Conservation (phyloP, 305 asterid genomes). For the Solanum hybrid region DNA sequence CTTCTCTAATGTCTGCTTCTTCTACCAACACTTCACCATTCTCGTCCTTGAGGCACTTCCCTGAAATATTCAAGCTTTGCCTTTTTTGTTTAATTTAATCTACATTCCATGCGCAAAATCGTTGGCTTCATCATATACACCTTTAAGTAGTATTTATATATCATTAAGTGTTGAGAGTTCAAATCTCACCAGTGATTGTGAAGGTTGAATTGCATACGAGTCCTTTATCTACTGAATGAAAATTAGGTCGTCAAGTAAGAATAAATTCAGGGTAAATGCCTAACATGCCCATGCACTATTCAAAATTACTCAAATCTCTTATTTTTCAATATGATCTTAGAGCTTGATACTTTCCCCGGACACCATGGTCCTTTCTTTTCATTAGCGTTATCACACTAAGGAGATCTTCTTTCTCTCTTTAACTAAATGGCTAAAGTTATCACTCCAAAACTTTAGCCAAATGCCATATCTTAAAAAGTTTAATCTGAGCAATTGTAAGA, state of each 20-base stretch:
- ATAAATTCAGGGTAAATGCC: background rate
- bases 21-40: background rate
- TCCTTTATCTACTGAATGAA: background rate
- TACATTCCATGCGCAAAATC: background rate
- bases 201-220: background rate
- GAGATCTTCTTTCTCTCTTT: background rate
- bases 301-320: background rate
- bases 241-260: background rate
- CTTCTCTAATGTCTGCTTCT: background rate
- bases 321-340: background rate
- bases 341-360: background rate
- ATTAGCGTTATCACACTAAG: background rate
- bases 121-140: background rate
- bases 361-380: background rate
- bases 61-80: background rate
- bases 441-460: background rate
- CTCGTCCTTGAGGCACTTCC: background rate
- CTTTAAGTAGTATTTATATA: background rate
- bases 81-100: background rate
- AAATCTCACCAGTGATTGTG: background rate
- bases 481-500: constrained; percentile 2
- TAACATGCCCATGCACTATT: background rate
- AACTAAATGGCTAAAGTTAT: background rate
- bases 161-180: background rate
- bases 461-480: constrained; percentile 4